Evolutionary conservation across 2,329 filamentous ascomycete genomes (phyloP).

Genomic region (Thielaviopsis ethacetica): DNA sequence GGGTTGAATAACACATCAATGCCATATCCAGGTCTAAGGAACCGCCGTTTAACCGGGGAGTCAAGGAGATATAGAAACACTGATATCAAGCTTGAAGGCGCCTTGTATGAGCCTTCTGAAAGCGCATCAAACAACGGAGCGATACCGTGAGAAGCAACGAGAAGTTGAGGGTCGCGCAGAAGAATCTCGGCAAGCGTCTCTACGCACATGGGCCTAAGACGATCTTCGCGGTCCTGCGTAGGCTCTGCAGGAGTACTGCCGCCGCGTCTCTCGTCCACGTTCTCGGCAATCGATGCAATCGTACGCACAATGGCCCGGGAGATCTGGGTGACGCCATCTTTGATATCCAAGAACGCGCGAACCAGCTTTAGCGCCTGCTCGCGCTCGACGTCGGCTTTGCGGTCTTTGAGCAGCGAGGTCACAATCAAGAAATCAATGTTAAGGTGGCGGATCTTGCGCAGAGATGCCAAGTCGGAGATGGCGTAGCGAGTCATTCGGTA

Average conservation of each 20-base stretch:
- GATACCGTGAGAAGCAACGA: constrained; percentile 72
- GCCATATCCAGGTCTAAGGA: constrained; percentile 75
- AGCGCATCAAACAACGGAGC: constrained; percentile 81
- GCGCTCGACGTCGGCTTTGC: constrained; percentile 89
- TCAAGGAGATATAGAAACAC: constrained; percentile 87
- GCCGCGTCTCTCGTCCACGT: constrained; percentile 63
- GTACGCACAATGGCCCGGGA: constrained; percentile 77
- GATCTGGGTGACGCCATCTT: constrained; percentile 76
- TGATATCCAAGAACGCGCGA: constrained; percentile 85
- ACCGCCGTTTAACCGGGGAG: constrained; percentile 61
- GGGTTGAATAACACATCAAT: constrained; percentile 79
- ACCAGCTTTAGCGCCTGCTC: constrained; percentile 97
- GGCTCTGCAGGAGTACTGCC: constrained; percentile 42
- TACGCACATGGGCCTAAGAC: constrained; percentile 75
- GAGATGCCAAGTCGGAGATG: constrained; percentile 77
- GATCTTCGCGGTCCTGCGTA: constrained; percentile 57
- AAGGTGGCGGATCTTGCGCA: constrained; percentile 71
- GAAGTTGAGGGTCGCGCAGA: constrained; percentile 64
- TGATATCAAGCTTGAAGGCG: constrained; percentile 72
- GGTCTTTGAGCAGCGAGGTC: constrained; percentile 82
- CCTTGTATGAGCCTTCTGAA: constrained; percentile 78
- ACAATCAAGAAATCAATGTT: constrained; percentile 91
- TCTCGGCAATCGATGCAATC: constrained; percentile 79
- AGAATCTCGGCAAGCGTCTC: constrained; percentile 88
- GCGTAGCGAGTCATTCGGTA: constrained; percentile 89